These are phyloP conservation scores for Scytalidium lignicola DNA, from an alignment of 2,329 filamentous ascomycete genomes.

Conservation along the genomic window DNA sequence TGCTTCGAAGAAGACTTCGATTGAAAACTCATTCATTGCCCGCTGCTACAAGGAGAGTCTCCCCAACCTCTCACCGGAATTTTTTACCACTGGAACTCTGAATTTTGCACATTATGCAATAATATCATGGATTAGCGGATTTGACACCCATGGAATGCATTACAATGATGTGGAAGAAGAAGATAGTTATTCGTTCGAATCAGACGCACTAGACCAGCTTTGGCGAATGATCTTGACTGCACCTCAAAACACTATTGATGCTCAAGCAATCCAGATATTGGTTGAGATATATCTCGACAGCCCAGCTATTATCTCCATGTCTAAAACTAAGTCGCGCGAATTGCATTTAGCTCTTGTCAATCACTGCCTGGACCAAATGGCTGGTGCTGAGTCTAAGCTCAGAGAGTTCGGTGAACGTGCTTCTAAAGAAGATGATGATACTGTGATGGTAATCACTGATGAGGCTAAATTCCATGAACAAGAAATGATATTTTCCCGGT, in stretches of 20 bases:
- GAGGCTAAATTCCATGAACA: conserved; percentile 47
- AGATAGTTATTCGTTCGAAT: conserved; percentile 43
- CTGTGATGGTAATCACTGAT: conserved; percentile 45
- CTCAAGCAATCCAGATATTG: conserved; percentile 62
- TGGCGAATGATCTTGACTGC: conserved; percentile 77
- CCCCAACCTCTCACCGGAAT: conserved; percentile 49
- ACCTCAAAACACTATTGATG: conserved; percentile 59
- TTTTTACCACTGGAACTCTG: conserved; percentile 56
- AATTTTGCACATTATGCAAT: conserved; percentile 55
- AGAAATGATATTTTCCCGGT: conserved; percentile 62
- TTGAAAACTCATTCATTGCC: conserved; percentile 51
- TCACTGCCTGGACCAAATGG: conserved; percentile 67
- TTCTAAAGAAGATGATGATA: conserved; percentile 42
- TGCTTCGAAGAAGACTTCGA: conserved; percentile 35
- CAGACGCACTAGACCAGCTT: conserved; percentile 61
- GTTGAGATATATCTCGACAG: conserved; percentile 69
- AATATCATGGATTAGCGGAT: conserved; percentile 43
- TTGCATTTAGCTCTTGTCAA: conserved; percentile 67
- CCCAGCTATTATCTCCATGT: conserved; percentile 42
- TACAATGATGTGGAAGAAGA: conserved; percentile 48
- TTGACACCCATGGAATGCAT: conserved; percentile 10
- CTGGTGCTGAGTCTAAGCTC: conserved; percentile 54
- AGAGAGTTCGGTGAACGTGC: conserved; percentile 41
- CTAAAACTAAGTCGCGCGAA: conserved; percentile 44
- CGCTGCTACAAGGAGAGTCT: conserved; percentile 52